Evolutionary conservation across 1,139 yeast genomes (phyloP).

Genomic region (Pichia kudriavzevii): DNA sequence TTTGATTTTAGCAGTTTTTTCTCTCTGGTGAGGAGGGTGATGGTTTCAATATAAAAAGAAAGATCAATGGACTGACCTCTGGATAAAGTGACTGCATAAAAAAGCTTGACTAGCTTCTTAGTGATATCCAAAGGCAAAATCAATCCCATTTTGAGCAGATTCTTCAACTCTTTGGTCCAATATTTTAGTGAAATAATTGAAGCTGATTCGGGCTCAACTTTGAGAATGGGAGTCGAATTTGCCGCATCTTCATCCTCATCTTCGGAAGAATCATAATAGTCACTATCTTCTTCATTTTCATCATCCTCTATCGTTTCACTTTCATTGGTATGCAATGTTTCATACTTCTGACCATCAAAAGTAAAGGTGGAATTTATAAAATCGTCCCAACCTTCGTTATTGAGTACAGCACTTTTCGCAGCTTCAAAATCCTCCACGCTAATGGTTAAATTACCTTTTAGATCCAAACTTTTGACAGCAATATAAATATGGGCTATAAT

Average conservation of each 20-base stretch:
- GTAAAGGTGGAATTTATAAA: slow-evolving; percentile 11
- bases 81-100: slow-evolving; percentile 63
- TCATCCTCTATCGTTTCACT: slow-evolving; percentile 37
- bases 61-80: slow-evolving; percentile 68
- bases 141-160: slow-evolving; percentile 75
- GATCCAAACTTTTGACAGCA: slow-evolving; percentile 68
- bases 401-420: slow-evolving; percentile 18
- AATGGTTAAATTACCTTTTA: slow-evolving; percentile 65
- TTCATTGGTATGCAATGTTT: slow-evolving; percentile 33
- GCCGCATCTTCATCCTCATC: slow-evolving; percentile 25
- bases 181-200: slow-evolving; percentile 69
- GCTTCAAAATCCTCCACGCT: slow-evolving; percentile 41
- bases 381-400: slow-evolving; percentile 9
- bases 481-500: slow-evolving; percentile 73
- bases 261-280: slow-evolving; percentile 37
- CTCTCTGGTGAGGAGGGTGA: slow-evolving; percentile 51
- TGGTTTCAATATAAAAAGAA: slow-evolving; percentile 57
- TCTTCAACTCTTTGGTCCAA: slow-evolving; percentile 83
- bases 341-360: slow-evolving; percentile 30
- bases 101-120: slow-evolving; percentile 58
- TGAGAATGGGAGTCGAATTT: slow-evolving; percentile 31
- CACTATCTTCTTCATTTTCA: slow-evolving; percentile 35
- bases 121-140: slow-evolving; percentile 68
- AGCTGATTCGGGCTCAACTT: slow-evolving; percentile 59
- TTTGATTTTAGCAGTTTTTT: slow-evolving; percentile 33